Conservation (phyloP, 805 yeast genomes). For the Candida verbasci region DNA sequence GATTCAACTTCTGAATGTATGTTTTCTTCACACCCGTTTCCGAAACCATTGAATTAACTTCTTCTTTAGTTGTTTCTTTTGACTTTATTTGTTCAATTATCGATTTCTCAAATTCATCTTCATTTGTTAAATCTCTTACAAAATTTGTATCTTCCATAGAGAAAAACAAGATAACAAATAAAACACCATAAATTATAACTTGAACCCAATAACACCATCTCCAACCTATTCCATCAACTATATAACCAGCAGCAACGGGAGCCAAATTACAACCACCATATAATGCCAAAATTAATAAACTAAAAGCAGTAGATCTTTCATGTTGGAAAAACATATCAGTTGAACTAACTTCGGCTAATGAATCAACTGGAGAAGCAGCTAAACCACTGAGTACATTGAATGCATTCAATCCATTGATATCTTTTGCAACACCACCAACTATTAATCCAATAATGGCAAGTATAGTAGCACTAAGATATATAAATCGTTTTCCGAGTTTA, state of each 20-base stretch:
- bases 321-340: conserved; percentile 44
- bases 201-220: conserved; percentile 33
- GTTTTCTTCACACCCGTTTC: background rate
- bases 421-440: conserved; percentile 23
- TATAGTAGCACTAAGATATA: conserved; percentile 24
- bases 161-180: conserved; percentile 29
- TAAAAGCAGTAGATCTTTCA: conserved; percentile 31
- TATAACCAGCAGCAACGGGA: conserved; percentile 43
- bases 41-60: background rate
- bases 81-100: conserved; percentile 1
- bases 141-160: conserved; percentile 44
- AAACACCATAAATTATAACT: conserved; percentile 26
- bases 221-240: conserved; percentile 36
- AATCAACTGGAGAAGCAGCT: conserved; percentile 40
- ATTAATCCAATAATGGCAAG: conserved; percentile 19
- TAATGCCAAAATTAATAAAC: conserved; percentile 34
- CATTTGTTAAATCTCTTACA: conserved; percentile 16
- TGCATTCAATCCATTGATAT: conserved; percentile 17
- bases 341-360: conserved; percentile 43
- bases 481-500: conserved; percentile 26
- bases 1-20: conserved; percentile 1
- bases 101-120: conserved; percentile 4
- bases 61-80: background rate
- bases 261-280: conserved; percentile 45
- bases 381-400: conserved; percentile 22